A percentile compares a stretch with the other conserved stretches of the same genome.
Evolutionary conservation across 225 moss, liverwort and hornwort genomes (phyloP).

Genomic region (Climacium dendroides): DNA sequence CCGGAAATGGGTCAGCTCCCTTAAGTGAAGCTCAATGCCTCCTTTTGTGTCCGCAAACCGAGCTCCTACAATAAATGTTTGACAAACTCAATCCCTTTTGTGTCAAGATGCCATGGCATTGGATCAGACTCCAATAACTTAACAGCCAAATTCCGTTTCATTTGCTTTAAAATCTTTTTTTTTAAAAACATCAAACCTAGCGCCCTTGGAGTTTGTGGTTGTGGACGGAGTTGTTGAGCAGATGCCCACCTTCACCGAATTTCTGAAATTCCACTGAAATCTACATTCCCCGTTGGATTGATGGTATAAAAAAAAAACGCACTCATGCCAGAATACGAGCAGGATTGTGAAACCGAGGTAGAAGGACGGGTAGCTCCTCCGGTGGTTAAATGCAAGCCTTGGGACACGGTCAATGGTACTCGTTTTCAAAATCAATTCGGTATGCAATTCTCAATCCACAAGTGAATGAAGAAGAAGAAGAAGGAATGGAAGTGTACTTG

Average conservation of each 20-base stretch:
- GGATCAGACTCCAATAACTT: background rate
- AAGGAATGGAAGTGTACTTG: background rate
- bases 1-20: too few relatives aligned
- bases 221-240: fast-evolving
- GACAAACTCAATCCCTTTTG: background rate
- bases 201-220: background rate
- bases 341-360: background rate
- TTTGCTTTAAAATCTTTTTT: too few relatives aligned
- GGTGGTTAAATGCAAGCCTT: fast-evolving
- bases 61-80: background rate
- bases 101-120: background rate
- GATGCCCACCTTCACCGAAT: background rate
- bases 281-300: background rate
- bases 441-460: too few relatives aligned
- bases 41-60: background rate
- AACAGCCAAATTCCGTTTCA: too few relatives aligned
- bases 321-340: background rate
- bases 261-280: background rate
- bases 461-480: background rate
- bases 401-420: too few relatives aligned
- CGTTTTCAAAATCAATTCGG: fast-evolving
- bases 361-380: fast-evolving
- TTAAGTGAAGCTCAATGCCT: background rate
- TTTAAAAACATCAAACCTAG: too few relatives aligned
- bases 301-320: too few relatives aligned